Evolutionary conservation across 2,329 filamentous ascomycete genomes (phyloP).

Genomic region (Gaeumannomyces tritici): DNA sequence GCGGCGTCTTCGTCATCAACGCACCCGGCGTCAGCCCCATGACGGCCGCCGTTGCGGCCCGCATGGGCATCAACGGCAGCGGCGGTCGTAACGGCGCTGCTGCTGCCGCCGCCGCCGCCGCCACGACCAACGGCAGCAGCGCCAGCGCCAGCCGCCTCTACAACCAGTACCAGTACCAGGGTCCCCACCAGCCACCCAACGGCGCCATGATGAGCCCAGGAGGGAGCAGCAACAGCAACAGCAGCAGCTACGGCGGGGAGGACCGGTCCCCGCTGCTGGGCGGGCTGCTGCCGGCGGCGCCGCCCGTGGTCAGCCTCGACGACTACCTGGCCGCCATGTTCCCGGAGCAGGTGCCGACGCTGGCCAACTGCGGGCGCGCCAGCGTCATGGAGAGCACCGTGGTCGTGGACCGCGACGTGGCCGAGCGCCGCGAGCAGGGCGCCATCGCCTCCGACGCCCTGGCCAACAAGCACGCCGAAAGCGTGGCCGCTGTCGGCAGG

Average conservation of each 20-base stretch:
- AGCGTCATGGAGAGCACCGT: constrained; percentile 23
- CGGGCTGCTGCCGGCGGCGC: constrained; percentile 3
- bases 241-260: neutral
- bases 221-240: neutral
- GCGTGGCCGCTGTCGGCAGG: neutral
- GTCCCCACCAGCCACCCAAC: neutral
- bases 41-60: neutral
- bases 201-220: neutral
- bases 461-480: constrained; percentile 1
- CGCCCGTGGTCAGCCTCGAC: constrained; percentile 15
- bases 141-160: neutral
- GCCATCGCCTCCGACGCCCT: constrained; percentile 24
- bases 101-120: too few species aligned
- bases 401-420: constrained; percentile 27
- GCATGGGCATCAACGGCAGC: neutral
- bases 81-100: neutral
- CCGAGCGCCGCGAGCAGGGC: constrained; percentile 30
- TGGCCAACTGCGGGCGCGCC: constrained; percentile 11
- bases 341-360: constrained; percentile 15
- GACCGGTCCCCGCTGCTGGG: constrained; percentile 3
- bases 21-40: constrained; percentile 1
- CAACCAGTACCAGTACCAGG: neutral
- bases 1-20: constrained; percentile 27
- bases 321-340: constrained; percentile 28
- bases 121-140: neutral